Percentiles rank a stretch among this genome's conserved stretches.
Evolutionary conservation across 257 asterid species (phyloP).

Genomic region (Cinchona pubescens): DNA sequence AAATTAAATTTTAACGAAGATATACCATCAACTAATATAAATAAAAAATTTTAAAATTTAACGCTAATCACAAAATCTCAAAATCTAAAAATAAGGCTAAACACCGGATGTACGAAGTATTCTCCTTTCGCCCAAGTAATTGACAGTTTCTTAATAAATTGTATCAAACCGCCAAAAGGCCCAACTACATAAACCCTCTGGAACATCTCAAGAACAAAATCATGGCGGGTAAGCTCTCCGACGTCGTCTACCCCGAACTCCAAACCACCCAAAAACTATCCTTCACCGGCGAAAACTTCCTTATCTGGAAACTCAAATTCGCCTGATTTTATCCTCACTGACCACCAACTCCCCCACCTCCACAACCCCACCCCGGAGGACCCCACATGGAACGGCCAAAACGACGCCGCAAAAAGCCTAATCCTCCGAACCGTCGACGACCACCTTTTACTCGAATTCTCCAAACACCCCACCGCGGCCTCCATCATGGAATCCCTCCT

Average conservation of each 20-base stretch:
- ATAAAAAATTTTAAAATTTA: no score
- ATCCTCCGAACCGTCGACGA: neutral
- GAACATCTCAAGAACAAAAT: no score
- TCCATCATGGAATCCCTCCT: neutral
- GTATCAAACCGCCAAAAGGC: no score
- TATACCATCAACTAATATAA: no score
- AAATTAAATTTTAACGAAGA: no score
- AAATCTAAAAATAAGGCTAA: no score
- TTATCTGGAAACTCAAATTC: conserved; percentile 22
- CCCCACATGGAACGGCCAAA: neutral
- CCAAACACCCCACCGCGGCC: neutral
- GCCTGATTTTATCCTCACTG: conserved; percentile 16
- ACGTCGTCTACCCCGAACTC: conserved; percentile 16
- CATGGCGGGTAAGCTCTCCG: conserved; percentile 17
- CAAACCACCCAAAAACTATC: conserved; percentile 16
- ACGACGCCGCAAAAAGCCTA: neutral
- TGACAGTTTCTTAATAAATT: no score
- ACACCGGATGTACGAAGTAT: no score
- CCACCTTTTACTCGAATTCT: neutral
- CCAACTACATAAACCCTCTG: no score
- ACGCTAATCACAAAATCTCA: no score
- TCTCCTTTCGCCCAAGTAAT: no score
- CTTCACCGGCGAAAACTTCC: conserved; percentile 4
- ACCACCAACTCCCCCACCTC: conserved; percentile 10
- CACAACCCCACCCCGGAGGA: neutral